phyloP scores from a whole-genome alignment of 2,329 filamentous ascomycete genomes.

The Fusarium pininemorale region DNA sequence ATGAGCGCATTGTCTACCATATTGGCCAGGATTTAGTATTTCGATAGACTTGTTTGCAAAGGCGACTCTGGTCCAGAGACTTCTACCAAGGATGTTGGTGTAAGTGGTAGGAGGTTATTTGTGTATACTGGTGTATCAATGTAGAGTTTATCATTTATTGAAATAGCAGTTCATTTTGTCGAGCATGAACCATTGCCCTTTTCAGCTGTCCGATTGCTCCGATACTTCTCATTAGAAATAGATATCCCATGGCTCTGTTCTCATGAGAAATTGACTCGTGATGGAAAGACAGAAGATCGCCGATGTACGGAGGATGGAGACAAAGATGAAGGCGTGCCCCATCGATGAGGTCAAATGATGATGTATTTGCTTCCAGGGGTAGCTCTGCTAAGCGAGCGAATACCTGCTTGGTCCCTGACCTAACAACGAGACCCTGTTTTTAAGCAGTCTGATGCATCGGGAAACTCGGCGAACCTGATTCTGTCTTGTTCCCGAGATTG shows the following conservation, averaged over 20 bases:
- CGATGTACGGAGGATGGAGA: not conserved
- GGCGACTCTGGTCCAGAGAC: not conserved
- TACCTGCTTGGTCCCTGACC: conserved; percentile 13
- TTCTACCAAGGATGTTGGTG: not conserved
- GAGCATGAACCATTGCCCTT: not conserved
- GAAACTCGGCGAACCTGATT: not conserved
- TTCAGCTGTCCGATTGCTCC: not conserved
- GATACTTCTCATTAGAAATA: not conserved
- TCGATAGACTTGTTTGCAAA: not conserved
- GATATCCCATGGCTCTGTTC: not conserved
- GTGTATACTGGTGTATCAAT: not conserved
- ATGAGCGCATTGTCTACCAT: not conserved
- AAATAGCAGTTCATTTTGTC: not conserved
- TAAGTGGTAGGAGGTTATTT: not conserved
- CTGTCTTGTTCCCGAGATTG: not conserved
- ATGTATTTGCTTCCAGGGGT: conserved; percentile 13
- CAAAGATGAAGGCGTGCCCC: not conserved
- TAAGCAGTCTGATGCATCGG: conserved; percentile 3
- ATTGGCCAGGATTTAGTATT: not conserved
- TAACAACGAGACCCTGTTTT: conserved; percentile 18
- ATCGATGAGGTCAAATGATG: conserved; percentile 28
- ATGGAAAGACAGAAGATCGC: not conserved
- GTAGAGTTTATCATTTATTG: not conserved
- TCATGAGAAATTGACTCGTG: conserved; percentile 15
- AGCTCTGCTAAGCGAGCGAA: conserved; percentile 20